A percentile compares a stretch with the other conserved stretches of the same genome.
phyloP scores from a whole-genome alignment of 2,329 filamentous ascomycete genomes.

The Cladobotryum protrusum region DNA sequence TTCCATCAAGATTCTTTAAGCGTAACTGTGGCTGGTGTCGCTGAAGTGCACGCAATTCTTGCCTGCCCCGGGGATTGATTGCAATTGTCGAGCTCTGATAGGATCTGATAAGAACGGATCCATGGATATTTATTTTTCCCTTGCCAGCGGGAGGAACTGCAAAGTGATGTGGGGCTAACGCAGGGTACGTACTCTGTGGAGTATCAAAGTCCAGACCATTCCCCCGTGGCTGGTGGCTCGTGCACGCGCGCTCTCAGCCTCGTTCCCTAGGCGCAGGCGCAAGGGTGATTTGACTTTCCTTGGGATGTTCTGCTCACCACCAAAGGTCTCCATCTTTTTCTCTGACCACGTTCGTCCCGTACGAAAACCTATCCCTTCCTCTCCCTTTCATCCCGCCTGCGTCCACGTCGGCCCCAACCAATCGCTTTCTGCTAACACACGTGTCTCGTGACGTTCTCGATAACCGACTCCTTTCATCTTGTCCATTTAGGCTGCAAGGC shows the following conservation, averaged over 20 bases:
- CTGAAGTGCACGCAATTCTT: too few species aligned
- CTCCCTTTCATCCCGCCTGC: background rate
- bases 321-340: slow-evolving; percentile 3
- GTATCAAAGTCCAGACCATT: background rate
- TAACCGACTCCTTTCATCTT: background rate
- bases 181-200: too few species aligned
- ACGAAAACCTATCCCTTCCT: background rate
- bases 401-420: background rate
- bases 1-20: too few species aligned
- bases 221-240: slow-evolving; percentile 2
- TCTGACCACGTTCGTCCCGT: background rate
- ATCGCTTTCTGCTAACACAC: background rate
- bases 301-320: background rate
- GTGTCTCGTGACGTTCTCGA: background rate
- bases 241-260: slow-evolving; percentile 6
- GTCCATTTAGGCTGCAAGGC: background rate
- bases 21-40: too few species aligned
- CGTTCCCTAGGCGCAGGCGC: background rate
- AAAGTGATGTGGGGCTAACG: too few species aligned
- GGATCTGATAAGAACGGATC: too few species aligned
- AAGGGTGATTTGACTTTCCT: too few species aligned
- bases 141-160: too few species aligned
- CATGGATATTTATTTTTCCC: too few species aligned
- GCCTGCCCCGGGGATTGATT: too few species aligned
- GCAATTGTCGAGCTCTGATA: too few species aligned